A percentile compares a stretch with the other conserved stretches of the same genome.
Conservation (phyloP, 768 basidiomycete species). For the Gymnopilus dilepis region DNA sequence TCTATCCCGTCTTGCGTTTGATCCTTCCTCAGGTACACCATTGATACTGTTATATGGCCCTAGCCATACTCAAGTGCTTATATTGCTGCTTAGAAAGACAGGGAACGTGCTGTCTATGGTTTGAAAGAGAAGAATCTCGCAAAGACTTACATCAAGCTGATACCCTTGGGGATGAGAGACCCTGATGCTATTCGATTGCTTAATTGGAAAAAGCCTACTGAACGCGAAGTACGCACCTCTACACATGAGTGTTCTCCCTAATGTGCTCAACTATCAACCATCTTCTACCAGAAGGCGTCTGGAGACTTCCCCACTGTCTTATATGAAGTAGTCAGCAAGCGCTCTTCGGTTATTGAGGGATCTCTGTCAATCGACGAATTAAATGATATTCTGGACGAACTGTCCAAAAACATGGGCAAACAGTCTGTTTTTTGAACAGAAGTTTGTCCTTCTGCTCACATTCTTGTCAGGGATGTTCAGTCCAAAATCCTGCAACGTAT, state of each 20-base stretch:
- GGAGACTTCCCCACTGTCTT: constrained; percentile 91
- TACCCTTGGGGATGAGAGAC: constrained; percentile 81
- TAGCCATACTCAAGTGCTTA: background rate
- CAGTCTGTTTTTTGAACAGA: constrained; percentile 50
- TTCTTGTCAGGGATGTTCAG: constrained; percentile 65
- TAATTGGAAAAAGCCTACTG: constrained; percentile 90
- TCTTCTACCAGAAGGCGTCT: constrained; percentile 57
- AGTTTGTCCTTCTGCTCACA: constrained; percentile 17
- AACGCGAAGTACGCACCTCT: constrained; percentile 55
- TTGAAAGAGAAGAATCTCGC: constrained; percentile 95
- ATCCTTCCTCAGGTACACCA: constrained; percentile 81
- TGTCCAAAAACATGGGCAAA: constrained; percentile 75
- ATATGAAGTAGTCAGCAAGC: constrained; percentile 84
- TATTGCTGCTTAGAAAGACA: constrained; percentile 73
- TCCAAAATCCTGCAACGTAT: constrained; percentile 77
- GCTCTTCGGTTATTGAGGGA: constrained; percentile 80
- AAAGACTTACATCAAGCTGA: constrained; percentile 89
- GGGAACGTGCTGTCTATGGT: constrained; percentile 90
- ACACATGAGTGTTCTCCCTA: background rate
- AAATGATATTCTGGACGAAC: constrained; percentile 80
- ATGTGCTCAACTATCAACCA: background rate
- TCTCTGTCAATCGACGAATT: constrained; percentile 81
- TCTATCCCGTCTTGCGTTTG: constrained; percentile 89
- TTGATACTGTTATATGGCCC: background rate
- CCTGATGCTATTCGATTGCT: constrained; percentile 81